Evolutionary conservation across 495 filamentous ascomycete species (phyloP), one percentile per base, ranked within the genome.

Genomic region (Emericellopsis terricola): DNA sequence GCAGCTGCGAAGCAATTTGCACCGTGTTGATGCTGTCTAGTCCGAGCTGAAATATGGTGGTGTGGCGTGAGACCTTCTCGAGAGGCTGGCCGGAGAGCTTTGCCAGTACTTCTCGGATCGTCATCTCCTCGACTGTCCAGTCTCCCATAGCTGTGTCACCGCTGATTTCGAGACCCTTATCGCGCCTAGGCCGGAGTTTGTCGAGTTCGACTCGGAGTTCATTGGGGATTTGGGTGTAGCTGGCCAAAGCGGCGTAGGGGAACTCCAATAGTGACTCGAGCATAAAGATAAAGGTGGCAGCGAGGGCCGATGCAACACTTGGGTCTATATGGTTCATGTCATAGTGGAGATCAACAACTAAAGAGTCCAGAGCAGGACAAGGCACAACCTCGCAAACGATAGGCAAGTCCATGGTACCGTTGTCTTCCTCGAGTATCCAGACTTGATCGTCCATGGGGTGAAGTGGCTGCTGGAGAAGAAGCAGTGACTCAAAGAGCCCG

Each of bases 11-110:
- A 2, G 78, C 78, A 21, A 86, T 61, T 38, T 83, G 77, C 37
- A 92, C 83, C 0, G 83, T 78, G 24, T 71, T 80, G 41, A 96
- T 82, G 36, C 82, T 91, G 51, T 96, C 86, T 28, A 94, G 58
- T 2, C 87, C 86, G 17, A 93, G 68, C 40, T 74, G 70, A 46
- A 86, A 91, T 16, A 94, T 82, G 17, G 73, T 80, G 1, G 71
- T 68, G 5, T 54, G 43, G 10, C 64, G 64, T 2, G 50, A 47
- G 17, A 94, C 79, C 14, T 62, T 57, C 3, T 65, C 49, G 8
- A 59, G 41, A 0, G 72, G 55, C 3, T 53, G 36, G 8, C 56
- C 50, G 3, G 72, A 66, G 20, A 85, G 59, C 15, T 49, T 46
- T 2, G 70, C 61, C 21, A 89, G 50, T 5, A 71, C 59, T 0